Conservation (phyloP, 169 alveolate species). For the Eimeria zaria region DNA sequence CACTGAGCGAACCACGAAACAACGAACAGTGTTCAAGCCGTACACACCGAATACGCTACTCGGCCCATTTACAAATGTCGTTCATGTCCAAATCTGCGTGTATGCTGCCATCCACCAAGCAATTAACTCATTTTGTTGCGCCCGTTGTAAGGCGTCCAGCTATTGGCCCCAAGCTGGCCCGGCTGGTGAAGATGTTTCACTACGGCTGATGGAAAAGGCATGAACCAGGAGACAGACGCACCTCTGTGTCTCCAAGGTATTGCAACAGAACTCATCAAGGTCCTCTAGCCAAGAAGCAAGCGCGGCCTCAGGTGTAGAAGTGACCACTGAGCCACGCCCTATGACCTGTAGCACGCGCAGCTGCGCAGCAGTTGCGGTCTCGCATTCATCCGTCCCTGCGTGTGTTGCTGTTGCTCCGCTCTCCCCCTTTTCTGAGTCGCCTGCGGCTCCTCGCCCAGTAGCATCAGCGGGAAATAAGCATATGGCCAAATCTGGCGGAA, state of each 20-base stretch:
- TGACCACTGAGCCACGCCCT: conserved; percentile 10
- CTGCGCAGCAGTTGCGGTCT: conserved; percentile 26
- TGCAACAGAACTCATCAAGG: conserved; percentile 1
- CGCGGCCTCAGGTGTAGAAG: conserved; percentile 29
- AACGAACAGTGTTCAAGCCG: neutral
- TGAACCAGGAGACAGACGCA: neutral
- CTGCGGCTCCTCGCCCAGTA: neutral
- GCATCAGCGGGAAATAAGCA: conserved; percentile 18
- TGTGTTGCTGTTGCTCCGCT: neutral
- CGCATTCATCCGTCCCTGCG: neutral
- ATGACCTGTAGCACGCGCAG: conserved; percentile 29
- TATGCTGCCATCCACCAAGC: neutral
- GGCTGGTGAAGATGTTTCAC: conserved; percentile 34
- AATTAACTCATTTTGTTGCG: neutral
- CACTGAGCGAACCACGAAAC: neutral
- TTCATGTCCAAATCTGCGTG: no score
- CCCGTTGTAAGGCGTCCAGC: neutral
- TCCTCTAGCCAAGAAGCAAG: conserved; percentile 63
- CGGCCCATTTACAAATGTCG: no score
- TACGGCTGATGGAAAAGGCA: neutral
- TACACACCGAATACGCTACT: neutral
- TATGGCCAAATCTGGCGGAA: conserved; percentile 39
- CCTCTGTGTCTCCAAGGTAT: conserved; percentile 41
- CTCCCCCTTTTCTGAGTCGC: neutral
- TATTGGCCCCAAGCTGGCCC: no score